Conservation (phyloP, 78 protist genomes). For the Speleostelium caveatum region DNA sequence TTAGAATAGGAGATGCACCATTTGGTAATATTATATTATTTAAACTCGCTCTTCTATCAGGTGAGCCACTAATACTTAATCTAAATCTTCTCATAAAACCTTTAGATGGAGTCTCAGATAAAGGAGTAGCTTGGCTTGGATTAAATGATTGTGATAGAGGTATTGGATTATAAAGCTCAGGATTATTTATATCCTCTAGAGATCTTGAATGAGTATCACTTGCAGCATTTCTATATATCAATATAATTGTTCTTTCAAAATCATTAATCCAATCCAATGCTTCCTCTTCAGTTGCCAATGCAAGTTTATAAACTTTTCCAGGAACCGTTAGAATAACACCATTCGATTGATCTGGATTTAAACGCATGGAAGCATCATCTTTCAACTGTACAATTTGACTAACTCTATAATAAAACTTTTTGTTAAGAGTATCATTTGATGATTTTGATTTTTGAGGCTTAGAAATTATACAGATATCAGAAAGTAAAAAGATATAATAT, state of each 20-base stretch:
- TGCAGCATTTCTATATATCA: neutral
- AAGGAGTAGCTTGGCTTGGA: slow-evolving; percentile 5
- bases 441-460: slow-evolving; percentile 67
- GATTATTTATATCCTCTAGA: neutral
- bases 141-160: neutral
- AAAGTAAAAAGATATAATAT: slow-evolving; percentile 35
- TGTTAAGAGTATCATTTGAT: neutral
- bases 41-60: slow-evolving; percentile 12
- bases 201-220: neutral
- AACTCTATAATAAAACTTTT: slow-evolving; percentile 13
- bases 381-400: neutral
- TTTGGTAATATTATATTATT: too few species aligned
- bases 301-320: neutral
- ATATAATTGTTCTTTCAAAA: slow-evolving; percentile 23
- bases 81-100: slow-evolving; percentile 42
- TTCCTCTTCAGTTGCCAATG: neutral
- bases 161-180: too few species aligned
- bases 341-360: slow-evolving; percentile 10
- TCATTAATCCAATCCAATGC: slow-evolving; percentile 39
- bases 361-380: neutral
- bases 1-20: too few species aligned
- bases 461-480: slow-evolving; percentile 31
- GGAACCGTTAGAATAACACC: neutral
- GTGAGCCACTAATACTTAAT: neutral
- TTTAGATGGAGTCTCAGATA: neutral